Evolutionary conservation across 2,329 filamentous ascomycete genomes (phyloP), one percentile per base, ranked within the genome.

Genomic region (Hymenoscyphus fructigenus): DNA sequence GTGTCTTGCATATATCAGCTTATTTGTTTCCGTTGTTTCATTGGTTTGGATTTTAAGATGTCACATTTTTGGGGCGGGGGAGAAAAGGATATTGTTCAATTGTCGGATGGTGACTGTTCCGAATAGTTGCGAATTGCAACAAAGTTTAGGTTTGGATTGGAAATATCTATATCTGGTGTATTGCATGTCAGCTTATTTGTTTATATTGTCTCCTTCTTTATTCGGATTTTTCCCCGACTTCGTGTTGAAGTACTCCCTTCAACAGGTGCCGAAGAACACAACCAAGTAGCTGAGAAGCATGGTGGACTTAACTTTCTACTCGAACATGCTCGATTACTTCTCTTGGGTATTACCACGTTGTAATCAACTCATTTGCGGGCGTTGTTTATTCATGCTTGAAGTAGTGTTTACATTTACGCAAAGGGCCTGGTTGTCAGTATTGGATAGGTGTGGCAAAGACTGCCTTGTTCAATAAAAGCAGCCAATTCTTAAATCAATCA

Each of bases 111-210:
- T 23, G 47, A 23, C 20, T 23, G 20, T 26, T 26, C 47, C 47
- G 47, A 53, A 26, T 53, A 53, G 10, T 53, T 53, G 20, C 47
- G 47, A 53, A 53, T 53, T 53, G 47, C 47, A 53, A 53, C 47
- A 26, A 53, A 28, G 15, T 23, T 2, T 53, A 14, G 4, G 5
- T 5, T 26, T 53, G 2, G 7, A 2, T 20, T 1, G 9, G 44
- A 15, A 14, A 23, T 26, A 53, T 23, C 23, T 23, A 10, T 14
- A 1, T 26, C 4, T 50, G n/a, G 23, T 50, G 6, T 10, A 26
- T 23, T 50, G 44, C 9, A 14, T 50, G 44, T 50, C n/a, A 47
- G 41, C 17, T 47, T 20, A 6, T n/a, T 20, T 20, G 17, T 23
- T 9, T 23, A 47, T 20, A 23, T 20, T 20, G n/a, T 47, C 41